Evolutionary conservation across 331 rosid genomes (phyloP), one percentile per base, ranked within the genome.

Genomic region (Spiraea crenata): DNA sequence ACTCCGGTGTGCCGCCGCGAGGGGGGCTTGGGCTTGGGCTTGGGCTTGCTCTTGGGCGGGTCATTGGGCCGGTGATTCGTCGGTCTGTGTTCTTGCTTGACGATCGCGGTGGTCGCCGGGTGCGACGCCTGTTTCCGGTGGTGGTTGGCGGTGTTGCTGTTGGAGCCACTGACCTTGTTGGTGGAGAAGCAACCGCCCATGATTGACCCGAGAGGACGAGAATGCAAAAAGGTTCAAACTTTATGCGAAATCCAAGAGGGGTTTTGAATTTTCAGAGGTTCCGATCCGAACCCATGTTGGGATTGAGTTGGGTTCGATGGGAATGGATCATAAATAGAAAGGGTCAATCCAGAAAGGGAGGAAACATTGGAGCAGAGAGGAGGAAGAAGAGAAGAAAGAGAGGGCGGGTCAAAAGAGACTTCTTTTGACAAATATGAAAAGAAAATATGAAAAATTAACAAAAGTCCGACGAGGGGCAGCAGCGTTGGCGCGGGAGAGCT

Each of bases 151-250:
- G 47, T 45, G 76, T 79, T 87, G 89, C 92, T 86, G 70, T 77
- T 91, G 3, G 99, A 91, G 64, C 92, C 91, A 69, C 83, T 84
- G 71, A 93, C 99, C 64, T 83, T 93, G 14, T 80, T 69, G 48
- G 91, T 51, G 19, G 99, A 91, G 39, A 95, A 81, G 77, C 99
- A 91, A 62, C 71, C 10, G 1, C 99, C 99, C 99, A 95, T 95
- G 83, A 70, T 82, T 56, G 70, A 46, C 16, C 55, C 17, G 20
- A 49, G 15, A 79, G 12, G 2, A 14, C 8, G 5, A 58, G 10
- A 49, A 69, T 11, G 37, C 66, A 49, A 61, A 45, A 47, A 12
- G 31, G 31, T 25, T 25, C 31, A 25, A 25, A 25, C 31, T 25
- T 25, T 25, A 25, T 25, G 31, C 31, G 31, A 25, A 25, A 25